Conservation (phyloP, 805 yeast genomes). For the Lachancea sp. region DNA sequence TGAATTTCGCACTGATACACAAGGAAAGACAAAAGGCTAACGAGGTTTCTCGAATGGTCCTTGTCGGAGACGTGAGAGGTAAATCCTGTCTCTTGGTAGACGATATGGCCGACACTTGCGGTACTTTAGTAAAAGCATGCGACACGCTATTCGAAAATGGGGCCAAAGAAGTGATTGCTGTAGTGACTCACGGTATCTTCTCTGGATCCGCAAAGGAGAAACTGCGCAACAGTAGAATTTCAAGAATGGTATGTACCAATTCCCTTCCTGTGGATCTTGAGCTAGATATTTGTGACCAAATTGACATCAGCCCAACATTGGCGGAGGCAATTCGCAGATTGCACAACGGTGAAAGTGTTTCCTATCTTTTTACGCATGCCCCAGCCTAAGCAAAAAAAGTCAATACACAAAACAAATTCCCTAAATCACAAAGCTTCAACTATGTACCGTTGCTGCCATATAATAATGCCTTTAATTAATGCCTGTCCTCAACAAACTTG, state of each 20-base stretch:
- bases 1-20: constrained; percentile 78
- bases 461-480: not conserved
- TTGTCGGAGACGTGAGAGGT: constrained; percentile 76
- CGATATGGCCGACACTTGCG: constrained; percentile 90
- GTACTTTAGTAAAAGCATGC: constrained; percentile 77
- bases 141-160: constrained; percentile 62
- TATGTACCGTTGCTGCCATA: not conserved
- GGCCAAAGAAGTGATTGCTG: constrained; percentile 70
- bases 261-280: constrained; percentile 73
- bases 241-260: constrained; percentile 70
- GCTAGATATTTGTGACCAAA: constrained; percentile 51
- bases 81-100: constrained; percentile 74
- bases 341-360: constrained; percentile 82
- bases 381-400: not conserved
- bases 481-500: not conserved
- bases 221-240: constrained; percentile 60
- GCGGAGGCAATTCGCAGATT: constrained; percentile 81
- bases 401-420: not conserved
- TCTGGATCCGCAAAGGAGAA: constrained; percentile 69
- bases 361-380: constrained; percentile 68
- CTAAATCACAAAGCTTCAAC: constrained; percentile 1
- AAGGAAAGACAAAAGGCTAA: constrained; percentile 80
- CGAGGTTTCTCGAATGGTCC: constrained; percentile 77
- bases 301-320: constrained; percentile 66
- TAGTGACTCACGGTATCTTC: constrained; percentile 76